Base-by-base conservation (phyloP, 768 basidiomycete genomes). In the Lactifluus piperatus region DNA sequence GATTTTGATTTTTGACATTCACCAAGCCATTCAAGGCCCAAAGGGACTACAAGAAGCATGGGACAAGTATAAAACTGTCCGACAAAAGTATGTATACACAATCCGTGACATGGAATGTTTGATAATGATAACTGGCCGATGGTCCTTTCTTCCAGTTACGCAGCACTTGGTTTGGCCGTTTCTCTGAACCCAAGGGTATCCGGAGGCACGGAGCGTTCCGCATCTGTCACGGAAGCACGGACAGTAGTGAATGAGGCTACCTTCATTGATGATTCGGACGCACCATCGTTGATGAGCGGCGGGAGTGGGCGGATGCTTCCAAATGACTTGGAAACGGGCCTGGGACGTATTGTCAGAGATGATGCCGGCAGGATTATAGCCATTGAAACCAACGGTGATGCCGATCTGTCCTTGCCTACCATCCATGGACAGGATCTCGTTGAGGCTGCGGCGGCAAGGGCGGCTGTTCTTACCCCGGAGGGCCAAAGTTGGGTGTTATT, bases 1-100 rank as follows among this genome's bases (percentile, higher is more conserved):
- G 36, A 34, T 57, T 51, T 54, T 49, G 29, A 50, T 50, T 43
- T 58, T 53, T 39, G 61, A 36, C 51, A 18, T 45, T 57, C 65
- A 71, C 50, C 63, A 71, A 85, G 89, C 86, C 26, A 84, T 97
- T 61, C 81, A 84, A 55, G 93, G 88, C 5, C 92, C 93, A 2
- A 85, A 86, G 68, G 77, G 80, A 10, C 75, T 97, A 62, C 88
- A 88, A 68, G 83, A 88, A 46, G 84, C 84, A 56, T 97, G 94
- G 94, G 89, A 97, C 71, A 82, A 82, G 64, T 75, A 75, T 51
- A 91, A 90, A 73, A 97, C 94, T 11, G 85, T 94, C 18, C 81
- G 80, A 63, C 94, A 97, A 81, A 97, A 97, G 94, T 95, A 67
- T 67, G 86, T 75, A 46, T 49, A 34, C 60, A 26, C 60, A 32